These are phyloP conservation scores for Picea abies DNA, from an alignment of 83 land plant genomes.

Conservation along the genomic window DNA sequence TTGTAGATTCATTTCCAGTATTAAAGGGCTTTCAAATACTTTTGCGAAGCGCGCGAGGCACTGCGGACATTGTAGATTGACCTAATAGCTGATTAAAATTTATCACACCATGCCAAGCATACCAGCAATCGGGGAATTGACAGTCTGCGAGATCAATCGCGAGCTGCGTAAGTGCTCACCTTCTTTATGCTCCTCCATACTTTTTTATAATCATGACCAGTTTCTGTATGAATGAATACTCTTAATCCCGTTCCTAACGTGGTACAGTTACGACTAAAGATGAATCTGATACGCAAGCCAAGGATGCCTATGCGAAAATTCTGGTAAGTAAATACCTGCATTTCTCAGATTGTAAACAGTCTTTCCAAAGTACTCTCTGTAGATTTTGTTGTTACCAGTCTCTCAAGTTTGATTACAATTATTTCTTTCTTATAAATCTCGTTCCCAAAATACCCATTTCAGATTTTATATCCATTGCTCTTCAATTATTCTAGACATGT, in stretches of 20 bases:
- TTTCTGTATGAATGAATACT: neutral
- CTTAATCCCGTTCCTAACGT: neutral
- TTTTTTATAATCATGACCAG: neutral
- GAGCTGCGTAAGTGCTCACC: conserved; percentile 49
- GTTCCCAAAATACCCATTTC: neutral
- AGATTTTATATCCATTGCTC: neutral
- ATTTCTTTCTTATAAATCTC: too few relatives aligned
- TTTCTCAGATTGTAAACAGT: too few relatives aligned
- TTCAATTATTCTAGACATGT: too few relatives aligned
- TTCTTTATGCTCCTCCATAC: neutral
- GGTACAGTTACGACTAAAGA: conserved; percentile 55
- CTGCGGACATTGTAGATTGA: neutral
- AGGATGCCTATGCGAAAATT: conserved; percentile 71
- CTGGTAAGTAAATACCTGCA: conserved; percentile 35
- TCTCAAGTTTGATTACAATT: too few relatives aligned
- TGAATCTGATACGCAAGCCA: conserved; percentile 60
- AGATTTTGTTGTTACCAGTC: too few relatives aligned
- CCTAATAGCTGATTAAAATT: neutral
- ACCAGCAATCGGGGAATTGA: conserved; percentile 68
- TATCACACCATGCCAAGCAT: conserved; percentile 65
- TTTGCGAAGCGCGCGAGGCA: neutral
- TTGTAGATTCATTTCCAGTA: too few relatives aligned
- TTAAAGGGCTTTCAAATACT: too few relatives aligned
- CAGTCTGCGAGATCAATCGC: conserved; percentile 88
- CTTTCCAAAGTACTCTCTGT: too few relatives aligned